Base-by-base conservation (phyloP, 2,329 filamentous ascomycete species). In the Periconia macrospinosa region DNA sequence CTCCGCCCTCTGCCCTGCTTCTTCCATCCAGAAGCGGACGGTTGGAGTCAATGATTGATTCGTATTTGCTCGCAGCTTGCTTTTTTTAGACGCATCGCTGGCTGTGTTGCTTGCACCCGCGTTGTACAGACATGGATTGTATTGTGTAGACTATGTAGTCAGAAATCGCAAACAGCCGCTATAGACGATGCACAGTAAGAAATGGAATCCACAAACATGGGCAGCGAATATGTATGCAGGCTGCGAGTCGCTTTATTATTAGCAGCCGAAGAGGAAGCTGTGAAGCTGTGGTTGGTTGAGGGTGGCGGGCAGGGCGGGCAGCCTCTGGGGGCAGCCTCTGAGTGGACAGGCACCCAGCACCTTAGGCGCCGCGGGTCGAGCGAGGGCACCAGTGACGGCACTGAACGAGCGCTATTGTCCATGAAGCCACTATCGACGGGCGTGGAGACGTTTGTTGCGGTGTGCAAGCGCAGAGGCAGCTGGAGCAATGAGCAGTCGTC, bases 301-400 rank as follows among this genome's bases (percentile, higher is more conserved):
- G 65, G 53, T 58, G 50, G 50, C 51, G 50, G 18, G 42, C 37
- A 33, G 42, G 50, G 50, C 51, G 50, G 18, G 42, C 37, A 33
- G 42, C n/a, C 13, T n/a, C n/a, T 15, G 47, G 52, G 50, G 17
- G 45, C 40, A 33, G 44, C n/a, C 10, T 17, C 45, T 52, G 53
- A 27, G 23, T 27, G 23, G 23, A 27, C 47, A 35, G 51, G 46
- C 45, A 43, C 49, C 6, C 27, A 27, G 15, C 45, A 48, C 55
- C 60, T 52, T 65, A 65, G 61, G 60, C 62, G 65, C 65, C 62
- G 62, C 64, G 60, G 55, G 59, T 47, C 33, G 56, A 3, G 5
- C 27, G 13, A 19, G 8, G 23, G 15, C 20, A 27, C 40, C 41
- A 42, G 41, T 42, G 41, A 42, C 41, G 17, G 19, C 41, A 42